phyloP scores from a whole-genome alignment of 2,329 filamentous ascomycete genomes.

The Boeremia exigua region DNA sequence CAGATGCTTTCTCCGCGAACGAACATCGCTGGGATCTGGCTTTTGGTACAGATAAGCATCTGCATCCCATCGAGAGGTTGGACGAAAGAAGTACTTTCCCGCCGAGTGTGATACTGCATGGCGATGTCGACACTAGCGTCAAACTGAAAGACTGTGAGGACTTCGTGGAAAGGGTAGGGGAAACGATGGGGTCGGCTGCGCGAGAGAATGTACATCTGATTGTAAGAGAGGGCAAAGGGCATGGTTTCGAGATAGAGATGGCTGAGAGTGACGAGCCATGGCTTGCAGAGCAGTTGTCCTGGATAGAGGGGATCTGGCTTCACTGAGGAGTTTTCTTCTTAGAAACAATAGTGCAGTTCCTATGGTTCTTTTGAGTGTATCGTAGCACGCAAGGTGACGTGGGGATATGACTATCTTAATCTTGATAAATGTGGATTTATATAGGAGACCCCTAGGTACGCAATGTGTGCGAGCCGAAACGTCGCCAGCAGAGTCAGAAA shows the following conservation, averaged over 20 bases:
- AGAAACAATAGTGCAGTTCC: too few relatives aligned
- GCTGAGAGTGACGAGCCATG: constrained; percentile 14
- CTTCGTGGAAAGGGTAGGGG: constrained; percentile 8
- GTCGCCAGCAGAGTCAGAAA: too few relatives aligned
- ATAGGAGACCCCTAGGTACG: too few relatives aligned
- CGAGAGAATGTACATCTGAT: background rate
- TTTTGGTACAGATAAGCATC: background rate
- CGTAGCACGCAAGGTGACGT: too few relatives aligned
- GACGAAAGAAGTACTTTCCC: constrained; percentile 1
- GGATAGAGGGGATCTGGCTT: constrained; percentile 11
- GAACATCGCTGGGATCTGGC: constrained; percentile 4
- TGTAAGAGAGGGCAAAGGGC: constrained; percentile 8
- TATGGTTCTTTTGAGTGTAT: too few relatives aligned
- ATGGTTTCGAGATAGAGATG: constrained; percentile 19
- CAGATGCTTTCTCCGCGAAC: constrained; percentile 6
- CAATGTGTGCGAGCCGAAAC: too few relatives aligned
- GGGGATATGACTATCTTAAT: too few relatives aligned
- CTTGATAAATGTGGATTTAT: too few relatives aligned
- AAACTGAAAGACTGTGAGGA: constrained; percentile 15
- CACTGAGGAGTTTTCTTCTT: background rate
- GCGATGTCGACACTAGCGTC: constrained; percentile 4
- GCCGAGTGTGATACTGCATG: constrained; percentile 15
- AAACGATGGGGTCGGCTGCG: constrained; percentile 1
- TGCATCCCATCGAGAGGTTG: constrained; percentile 17
- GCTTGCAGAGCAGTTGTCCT: constrained; percentile 10